Base-by-base conservation (phyloP, 2,329 filamentous ascomycete species). In the Trichoderma oligosporum region DNA sequence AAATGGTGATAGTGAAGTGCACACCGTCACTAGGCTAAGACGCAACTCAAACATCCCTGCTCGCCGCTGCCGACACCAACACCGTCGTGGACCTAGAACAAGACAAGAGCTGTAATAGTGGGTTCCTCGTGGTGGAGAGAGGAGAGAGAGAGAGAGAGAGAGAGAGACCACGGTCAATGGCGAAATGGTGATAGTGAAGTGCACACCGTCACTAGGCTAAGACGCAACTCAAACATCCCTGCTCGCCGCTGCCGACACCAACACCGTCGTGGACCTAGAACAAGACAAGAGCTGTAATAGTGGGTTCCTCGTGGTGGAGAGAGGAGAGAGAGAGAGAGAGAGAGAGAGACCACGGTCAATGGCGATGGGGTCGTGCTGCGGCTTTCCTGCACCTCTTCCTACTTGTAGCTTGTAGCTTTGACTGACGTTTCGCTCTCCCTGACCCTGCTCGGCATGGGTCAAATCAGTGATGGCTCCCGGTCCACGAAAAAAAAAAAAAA, bases 341-440 rank as follows among this genome's bases (percentile, higher is more conserved):
- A n/a, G n/a, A n/a, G n/a, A 54, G 46, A 35, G 36, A 57, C 54
- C 29, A 42, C 35, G 54, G 45, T 57, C 39, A 29, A 49, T 31
- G 29, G 44, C 54, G 27, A 57, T 51, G 44, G 53, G 53, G 54
- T 48, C 44, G 25, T 56, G 42, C 33, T 56, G 54, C 45, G 45
- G 45, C 46, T 33, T 36, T 57, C 27, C 45, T 57, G 44, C 44
- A 56, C 36, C 45, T 48, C 42, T 44, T 16, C 54, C 44, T 49
- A 27, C 45, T 49, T 33, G 45, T 49, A 49, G 54, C 36, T 49
- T n/a, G n/a, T n/a, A n/a, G n/a, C n/a, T n/a, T n/a, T 24, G 44
- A 56, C 53, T 56, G 53, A 56, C 53, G 53, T 56, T 35, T 56
- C 44, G 52, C 36, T 47, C 44, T 56, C 53, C 53, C 53, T 56